Evolutionary conservation across 352 stramenopile genomes (phyloP).

Genomic region (Pythium aphanidermatum): DNA sequence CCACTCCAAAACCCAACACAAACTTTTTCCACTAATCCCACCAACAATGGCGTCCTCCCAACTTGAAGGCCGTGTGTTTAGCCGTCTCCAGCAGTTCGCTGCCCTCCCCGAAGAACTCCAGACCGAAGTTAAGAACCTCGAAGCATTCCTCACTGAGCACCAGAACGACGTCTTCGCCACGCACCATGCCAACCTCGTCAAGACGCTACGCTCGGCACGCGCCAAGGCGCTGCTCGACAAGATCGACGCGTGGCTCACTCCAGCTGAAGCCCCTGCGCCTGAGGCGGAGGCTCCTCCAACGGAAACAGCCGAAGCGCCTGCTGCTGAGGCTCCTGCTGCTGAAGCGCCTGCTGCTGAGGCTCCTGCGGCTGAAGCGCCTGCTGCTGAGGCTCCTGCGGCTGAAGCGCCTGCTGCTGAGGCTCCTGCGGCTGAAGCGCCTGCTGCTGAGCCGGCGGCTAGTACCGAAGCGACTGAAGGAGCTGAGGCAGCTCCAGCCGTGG

Average conservation of each 20-base stretch:
- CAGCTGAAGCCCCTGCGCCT: not conserved
- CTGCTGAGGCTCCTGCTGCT: not conserved
- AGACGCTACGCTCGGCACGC: slow-evolving; percentile 34
- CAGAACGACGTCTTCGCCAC: slow-evolving; percentile 20
- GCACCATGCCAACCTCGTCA: slow-evolving; percentile 27
- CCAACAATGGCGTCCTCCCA: slow-evolving; percentile 2
- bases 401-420: not conserved
- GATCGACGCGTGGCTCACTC: slow-evolving; percentile 32
- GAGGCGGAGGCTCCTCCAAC: not conserved
- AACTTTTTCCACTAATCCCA: too few species aligned
- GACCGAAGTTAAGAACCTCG: slow-evolving; percentile 8
- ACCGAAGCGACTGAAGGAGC: not conserved
- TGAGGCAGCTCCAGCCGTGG: not conserved
- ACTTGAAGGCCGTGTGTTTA: slow-evolving; percentile 17
- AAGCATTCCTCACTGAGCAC: slow-evolving; percentile 32
- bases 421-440: not conserved
- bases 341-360: not conserved
- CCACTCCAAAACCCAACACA: too few species aligned
- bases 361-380: not conserved
- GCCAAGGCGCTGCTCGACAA: slow-evolving; percentile 41
- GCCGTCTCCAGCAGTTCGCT: slow-evolving; percentile 11
- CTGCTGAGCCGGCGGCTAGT: not conserved
- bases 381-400: not conserved
- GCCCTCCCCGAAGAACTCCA: slow-evolving; percentile 4
- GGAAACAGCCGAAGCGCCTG: too few species aligned